A percentile compares a stretch with the other conserved stretches of the same genome.
Evolutionary conservation across 305 asterid species (phyloP).

Genomic region (Fraxinus latifolia): DNA sequence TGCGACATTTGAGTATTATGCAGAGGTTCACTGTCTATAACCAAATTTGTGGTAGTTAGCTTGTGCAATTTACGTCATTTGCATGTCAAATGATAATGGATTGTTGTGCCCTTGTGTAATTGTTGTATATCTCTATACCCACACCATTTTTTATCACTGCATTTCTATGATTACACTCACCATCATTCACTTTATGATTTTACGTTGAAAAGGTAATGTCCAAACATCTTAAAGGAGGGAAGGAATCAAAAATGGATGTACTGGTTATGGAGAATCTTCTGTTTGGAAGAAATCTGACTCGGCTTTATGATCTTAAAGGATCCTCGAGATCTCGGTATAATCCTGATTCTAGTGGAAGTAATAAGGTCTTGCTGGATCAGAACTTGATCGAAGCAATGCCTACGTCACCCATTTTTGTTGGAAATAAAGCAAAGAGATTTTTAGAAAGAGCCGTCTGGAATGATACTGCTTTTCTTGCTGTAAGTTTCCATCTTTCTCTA

Average conservation of each 20-base stretch:
- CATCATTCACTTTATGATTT: conserved; percentile 19
- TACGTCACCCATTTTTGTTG: conserved; percentile 80
- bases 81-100: background rate
- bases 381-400: conserved; percentile 92
- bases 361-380: conserved; percentile 77
- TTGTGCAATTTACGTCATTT: background rate
- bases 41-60: background rate
- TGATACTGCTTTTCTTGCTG: conserved; percentile 80
- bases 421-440: conserved; percentile 66
- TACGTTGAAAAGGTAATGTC: conserved; percentile 46
- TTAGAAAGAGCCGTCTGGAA: conserved; percentile 92
- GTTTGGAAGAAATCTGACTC: conserved; percentile 61
- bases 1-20: background rate
- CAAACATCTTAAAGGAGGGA: conserved; percentile 72
- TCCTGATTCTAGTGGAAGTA: conserved; percentile 73
- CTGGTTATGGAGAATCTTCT: conserved; percentile 87
- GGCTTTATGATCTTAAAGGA: conserved; percentile 87
- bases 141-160: background rate
- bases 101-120: background rate
- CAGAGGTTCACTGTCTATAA: background rate
- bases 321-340: conserved; percentile 74
- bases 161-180: background rate
- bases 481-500: conserved; percentile 37
- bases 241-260: conserved; percentile 76
- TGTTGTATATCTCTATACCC: background rate